A percentile compares a stretch with the other conserved stretches of the same genome.
These are phyloP conservation scores for Chaetomiaceae sp. DNA, from an alignment of 2,329 filamentous ascomycete species.

Conservation along the genomic window DNA sequence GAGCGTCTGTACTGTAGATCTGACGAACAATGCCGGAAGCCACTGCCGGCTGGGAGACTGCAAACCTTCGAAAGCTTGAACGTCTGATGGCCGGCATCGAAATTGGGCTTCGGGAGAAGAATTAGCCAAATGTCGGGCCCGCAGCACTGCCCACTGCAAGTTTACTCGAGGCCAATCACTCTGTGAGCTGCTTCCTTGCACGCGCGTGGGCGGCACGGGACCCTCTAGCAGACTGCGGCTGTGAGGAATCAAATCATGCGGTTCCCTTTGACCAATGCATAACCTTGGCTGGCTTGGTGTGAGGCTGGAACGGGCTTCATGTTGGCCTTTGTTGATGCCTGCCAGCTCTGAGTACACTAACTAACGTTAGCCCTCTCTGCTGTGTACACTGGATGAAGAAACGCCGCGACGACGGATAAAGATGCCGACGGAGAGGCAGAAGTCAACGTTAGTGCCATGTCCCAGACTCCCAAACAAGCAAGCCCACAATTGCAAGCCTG, in stretches of 20 bases:
- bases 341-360: too few relatives aligned
- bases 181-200: not conserved
- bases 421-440: not conserved
- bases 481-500: not conserved
- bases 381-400: too few relatives aligned
- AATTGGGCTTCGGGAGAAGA: conserved; percentile 9
- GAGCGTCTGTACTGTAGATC: not conserved
- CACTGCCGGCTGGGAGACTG: not conserved
- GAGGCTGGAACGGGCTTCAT: not conserved
- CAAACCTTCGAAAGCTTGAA: conserved; percentile 16
- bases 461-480: too few relatives aligned
- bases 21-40: not conserved
- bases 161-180: conserved; percentile 12
- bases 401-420: not conserved
- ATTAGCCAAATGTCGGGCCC: conserved; percentile 20
- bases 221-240: conserved; percentile 16
- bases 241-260: conserved; percentile 27
- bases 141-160: not conserved
- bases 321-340: not conserved
- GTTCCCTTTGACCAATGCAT: conserved; percentile 1
- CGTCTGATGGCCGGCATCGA: conserved; percentile 16
- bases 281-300: not conserved
- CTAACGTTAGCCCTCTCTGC: too few relatives aligned
- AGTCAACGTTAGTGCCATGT: too few relatives aligned
- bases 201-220: conserved; percentile 13